A percentile compares a stretch with the other conserved stretches of the same genome.
Conservation (phyloP, 2,329 filamentous ascomycete species). For the Penicillium olsonii region DNA sequence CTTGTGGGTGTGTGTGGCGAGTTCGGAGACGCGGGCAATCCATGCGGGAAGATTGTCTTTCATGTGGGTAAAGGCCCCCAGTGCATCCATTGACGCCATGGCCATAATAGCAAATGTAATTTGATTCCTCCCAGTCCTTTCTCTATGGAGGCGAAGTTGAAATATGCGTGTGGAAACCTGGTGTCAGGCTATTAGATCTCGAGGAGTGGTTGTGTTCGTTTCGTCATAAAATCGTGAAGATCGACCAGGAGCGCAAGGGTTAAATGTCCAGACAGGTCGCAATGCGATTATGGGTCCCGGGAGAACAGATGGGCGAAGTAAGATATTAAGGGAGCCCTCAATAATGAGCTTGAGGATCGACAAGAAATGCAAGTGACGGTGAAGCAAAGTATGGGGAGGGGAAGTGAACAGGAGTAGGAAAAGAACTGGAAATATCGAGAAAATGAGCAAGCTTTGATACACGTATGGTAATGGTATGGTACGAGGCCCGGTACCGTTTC, state of each 20-base stretch:
- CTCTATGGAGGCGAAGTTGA: not conserved
- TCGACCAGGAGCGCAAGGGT: constrained; percentile 3
- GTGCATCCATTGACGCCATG: constrained; percentile 40
- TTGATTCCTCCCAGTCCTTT: not conserved
- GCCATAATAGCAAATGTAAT: constrained; percentile 7
- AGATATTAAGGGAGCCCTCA: constrained; percentile 2
- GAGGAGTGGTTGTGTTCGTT: constrained; percentile 10
- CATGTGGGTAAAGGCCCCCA: constrained; percentile 48
- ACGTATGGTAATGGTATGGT: constrained; percentile 6
- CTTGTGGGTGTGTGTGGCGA: constrained; percentile 42
- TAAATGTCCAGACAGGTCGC: not conserved
- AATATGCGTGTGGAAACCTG: not conserved
- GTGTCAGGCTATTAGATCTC: not conserved
- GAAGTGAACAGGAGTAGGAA: constrained; percentile 10
- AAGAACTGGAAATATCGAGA: constrained; percentile 17
- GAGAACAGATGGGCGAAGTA: not conserved
- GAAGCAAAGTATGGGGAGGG: constrained; percentile 13
- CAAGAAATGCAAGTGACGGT: constrained; percentile 15
- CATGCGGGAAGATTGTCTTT: constrained; percentile 48
- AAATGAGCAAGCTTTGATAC: constrained; percentile 5
- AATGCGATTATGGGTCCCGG: not conserved
- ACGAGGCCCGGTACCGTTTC: constrained; percentile 3
- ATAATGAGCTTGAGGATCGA: constrained; percentile 1
- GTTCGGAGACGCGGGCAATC: constrained; percentile 44
- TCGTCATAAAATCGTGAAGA: constrained; percentile 17